Evolutionary conservation across 495 filamentous ascomycete species (phyloP), one percentile per base, ranked within the genome.

Genomic region (Trichoderma orchidacearum): DNA sequence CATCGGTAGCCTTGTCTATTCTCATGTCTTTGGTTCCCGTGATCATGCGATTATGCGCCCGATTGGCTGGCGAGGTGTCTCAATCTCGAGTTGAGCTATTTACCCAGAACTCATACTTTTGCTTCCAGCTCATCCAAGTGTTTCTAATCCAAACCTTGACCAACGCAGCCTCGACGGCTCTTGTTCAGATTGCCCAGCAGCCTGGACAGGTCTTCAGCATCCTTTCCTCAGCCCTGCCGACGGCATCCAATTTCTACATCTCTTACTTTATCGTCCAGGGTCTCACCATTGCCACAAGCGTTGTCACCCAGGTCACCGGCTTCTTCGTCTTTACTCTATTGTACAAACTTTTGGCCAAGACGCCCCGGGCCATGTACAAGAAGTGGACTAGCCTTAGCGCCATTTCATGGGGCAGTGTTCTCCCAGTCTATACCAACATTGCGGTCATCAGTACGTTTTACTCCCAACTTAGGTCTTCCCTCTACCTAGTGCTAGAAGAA

Each of bases 251-350:
- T 72, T 90, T 98, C 70, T 98, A 95, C 71, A 85, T 97, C 53
- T 85, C 87, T 0, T 98, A 95, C 73, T 92, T 98, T 64, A 85
- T 96, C 62, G 77, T 98, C 28, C 91, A 96, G 69, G 93, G 93
- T 51, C 71, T 98, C 57, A 85, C 85, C n/a, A 81, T 95, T 62
- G 85, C 86, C 51, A 75, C 89, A 0, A 78, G 83, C 56, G 78
- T 85, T 3, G 69, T 98, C 29, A 76, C 93, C 18, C 87, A 93
- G 64, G 80, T 93, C 23, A 78, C 76, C 32, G 90, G 89, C 7
- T 79, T 96, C 61, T 72, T 91, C 62, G 58, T 96, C 45, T 86
- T 88, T 68, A 82, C 81, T 36, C 52, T 96, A 6, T 70, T 97
- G 53, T 90, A 91, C 68, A 86, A 78, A 63, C 74, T 74, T 58